Base-by-base conservation (phyloP, 371 early-diverging fungal species). In the Mortierella sp. region DNA sequence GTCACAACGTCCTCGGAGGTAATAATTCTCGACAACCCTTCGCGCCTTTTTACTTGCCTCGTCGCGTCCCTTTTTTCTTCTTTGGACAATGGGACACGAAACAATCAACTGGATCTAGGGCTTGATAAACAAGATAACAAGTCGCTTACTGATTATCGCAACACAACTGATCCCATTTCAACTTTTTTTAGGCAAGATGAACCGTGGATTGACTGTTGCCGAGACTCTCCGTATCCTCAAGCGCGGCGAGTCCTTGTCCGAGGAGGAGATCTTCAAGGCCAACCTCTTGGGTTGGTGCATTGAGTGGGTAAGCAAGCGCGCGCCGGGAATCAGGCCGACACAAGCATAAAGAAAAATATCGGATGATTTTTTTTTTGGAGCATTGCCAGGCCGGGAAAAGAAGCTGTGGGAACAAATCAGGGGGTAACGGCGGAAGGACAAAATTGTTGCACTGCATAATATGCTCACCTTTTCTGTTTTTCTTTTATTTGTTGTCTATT, bases 121-220 rank as follows among this genome's bases (percentile, higher is more conserved):
- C 24, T 5, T 55, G n/a, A 55, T 9, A 48, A 26, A 48, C 16
- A 2, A 44, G 21, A n/a, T 2, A 21, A 28, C 47, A 31, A 7
- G 16, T 45, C 38, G 42, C 24, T 57, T 2, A 74, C 34, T 4
- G 26, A 24, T 4, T 38, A 38, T 38, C 42, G 42, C 42, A 38
- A 3, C 42, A 26, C 28, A 14, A 74, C 14, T 16, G 5, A 26
- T 60, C 60, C 5, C 3, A 0, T 9, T 44, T 26, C 42, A 38
- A 38, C 16, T 11, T 47, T 58, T 58, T 19, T 8, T 81, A 94
- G 98, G 98, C 87, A 99, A 99, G 91, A 92, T 98, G 94, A 99
- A 99, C 94, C 96, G 99, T 87, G 99, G 99, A 71, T 89, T 98
- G 73, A 96, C 97, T 24, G 99, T 99, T 44, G 95, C 96, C 34